Percentiles rank a stretch among this genome's conserved stretches.
Evolutionary conservation across 2,329 filamentous ascomycete genomes (phyloP).

Genomic region (Fusarium bulbicola): DNA sequence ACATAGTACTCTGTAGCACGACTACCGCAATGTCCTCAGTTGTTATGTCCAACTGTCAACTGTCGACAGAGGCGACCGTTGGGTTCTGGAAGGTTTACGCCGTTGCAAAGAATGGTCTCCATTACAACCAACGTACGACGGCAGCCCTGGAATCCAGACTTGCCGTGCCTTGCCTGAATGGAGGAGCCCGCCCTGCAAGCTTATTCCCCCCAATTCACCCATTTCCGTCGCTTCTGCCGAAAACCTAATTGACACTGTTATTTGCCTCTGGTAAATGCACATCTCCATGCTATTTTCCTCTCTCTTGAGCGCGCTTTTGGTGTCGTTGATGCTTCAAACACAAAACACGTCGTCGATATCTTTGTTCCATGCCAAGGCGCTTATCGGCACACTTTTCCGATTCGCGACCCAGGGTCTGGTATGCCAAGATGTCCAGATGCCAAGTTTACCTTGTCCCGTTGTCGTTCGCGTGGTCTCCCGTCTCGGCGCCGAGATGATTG

Average conservation of each 20-base stretch:
- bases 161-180: not conserved
- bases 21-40: not conserved
- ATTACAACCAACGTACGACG: slow-evolving; percentile 15
- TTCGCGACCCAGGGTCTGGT: slow-evolving; percentile 33
- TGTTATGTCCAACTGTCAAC: not conserved
- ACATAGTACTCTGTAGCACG: not conserved
- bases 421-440: slow-evolving; percentile 36
- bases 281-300: not conserved
- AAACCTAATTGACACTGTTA: slow-evolving; percentile 9
- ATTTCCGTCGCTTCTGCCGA: not conserved
- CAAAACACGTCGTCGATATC: slow-evolving; percentile 17
- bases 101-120: slow-evolving; percentile 14
- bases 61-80: not conserved
- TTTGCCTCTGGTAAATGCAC: not conserved
- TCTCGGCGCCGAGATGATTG: slow-evolving; percentile 10
- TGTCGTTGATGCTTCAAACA: not conserved
- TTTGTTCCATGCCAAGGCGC: slow-evolving; percentile 37
- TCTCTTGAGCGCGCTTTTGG: not conserved
- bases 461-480: slow-evolving; percentile 23
- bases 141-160: slow-evolving; percentile 7
- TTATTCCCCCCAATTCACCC: not conserved
- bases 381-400: slow-evolving; percentile 42
- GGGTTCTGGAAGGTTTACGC: not conserved
- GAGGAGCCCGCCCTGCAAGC: not conserved
- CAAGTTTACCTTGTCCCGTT: slow-evolving; percentile 27